Evolutionary conservation across 495 filamentous ascomycete species (phyloP).

Genomic region (Annulohypoxylon stygium): DNA sequence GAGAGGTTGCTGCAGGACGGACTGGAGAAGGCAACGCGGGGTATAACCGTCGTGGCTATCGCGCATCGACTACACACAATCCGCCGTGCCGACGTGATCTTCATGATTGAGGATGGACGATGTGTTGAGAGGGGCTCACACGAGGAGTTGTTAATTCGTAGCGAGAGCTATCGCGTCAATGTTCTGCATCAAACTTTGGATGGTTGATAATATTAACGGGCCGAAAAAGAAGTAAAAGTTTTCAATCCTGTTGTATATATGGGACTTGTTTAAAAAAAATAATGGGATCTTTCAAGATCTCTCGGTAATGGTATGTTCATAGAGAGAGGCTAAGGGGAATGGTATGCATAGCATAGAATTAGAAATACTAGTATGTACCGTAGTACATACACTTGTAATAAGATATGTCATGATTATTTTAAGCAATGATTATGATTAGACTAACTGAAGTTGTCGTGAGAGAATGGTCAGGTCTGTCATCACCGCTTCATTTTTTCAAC

Average conservation of each 20-base stretch:
- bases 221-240: background rate
- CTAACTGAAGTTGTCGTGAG: slow-evolving; percentile 24
- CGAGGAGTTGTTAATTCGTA: slow-evolving; percentile 70
- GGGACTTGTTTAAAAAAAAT: background rate
- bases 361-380: background rate
- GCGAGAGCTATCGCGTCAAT: slow-evolving; percentile 70
- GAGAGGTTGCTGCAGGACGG: slow-evolving; percentile 78
- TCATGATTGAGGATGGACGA: slow-evolving; percentile 76
- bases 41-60: slow-evolving; percentile 85
- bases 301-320: slow-evolving; percentile 22
- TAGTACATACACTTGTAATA: slow-evolving; percentile 8
- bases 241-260: slow-evolving; percentile 14
- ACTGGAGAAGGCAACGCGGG: slow-evolving; percentile 75
- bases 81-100: slow-evolving; percentile 78
- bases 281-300: background rate
- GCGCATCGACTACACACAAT: slow-evolving; percentile 85
- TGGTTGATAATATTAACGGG: slow-evolving; percentile 24
- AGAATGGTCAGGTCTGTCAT: slow-evolving; percentile 22
- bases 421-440: background rate
- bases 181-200: slow-evolving; percentile 60
- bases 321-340: slow-evolving; percentile 3
- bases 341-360: slow-evolving; percentile 15
- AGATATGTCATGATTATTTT: slow-evolving; percentile 1
- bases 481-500: slow-evolving; percentile 1
- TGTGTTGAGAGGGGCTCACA: slow-evolving; percentile 78